phyloP scores from a whole-genome alignment of 2,329 filamentous ascomycete genomes.

The Graphiopsis chlorocephala region DNA sequence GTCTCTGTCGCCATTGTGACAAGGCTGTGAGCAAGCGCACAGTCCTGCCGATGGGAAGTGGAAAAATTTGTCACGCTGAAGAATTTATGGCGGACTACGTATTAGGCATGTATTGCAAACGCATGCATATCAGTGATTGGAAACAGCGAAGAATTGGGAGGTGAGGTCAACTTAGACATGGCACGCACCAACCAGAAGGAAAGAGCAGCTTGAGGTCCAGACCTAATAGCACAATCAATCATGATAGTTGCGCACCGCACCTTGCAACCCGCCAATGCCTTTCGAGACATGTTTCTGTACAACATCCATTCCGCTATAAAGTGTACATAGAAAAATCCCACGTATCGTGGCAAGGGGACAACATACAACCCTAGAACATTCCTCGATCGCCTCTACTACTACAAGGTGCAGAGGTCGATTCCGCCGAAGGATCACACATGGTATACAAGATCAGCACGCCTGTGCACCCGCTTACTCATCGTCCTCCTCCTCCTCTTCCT shows the following conservation, averaged over 20 bases:
- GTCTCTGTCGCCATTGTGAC: conserved; percentile 2
- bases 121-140: neutral
- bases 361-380: neutral
- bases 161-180: neutral
- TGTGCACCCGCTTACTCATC: conserved; percentile 11
- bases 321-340: conserved; percentile 14
- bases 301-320: conserved; percentile 10
- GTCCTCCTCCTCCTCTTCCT: conserved; percentile 23
- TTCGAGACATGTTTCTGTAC: neutral
- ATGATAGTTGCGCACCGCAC: neutral
- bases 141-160: neutral
- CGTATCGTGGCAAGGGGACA: conserved; percentile 5
- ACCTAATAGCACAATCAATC: neutral
- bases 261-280: neutral
- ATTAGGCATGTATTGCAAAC: neutral
- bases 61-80: neutral
- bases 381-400: neutral
- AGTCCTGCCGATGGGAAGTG: neutral
- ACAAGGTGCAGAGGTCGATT: neutral
- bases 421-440: neutral
- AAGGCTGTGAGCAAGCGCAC: neutral
- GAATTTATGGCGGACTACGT: neutral
- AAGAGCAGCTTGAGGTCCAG: neutral
- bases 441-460: conserved; percentile 10
- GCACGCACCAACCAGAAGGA: neutral